A percentile compares a stretch with the other conserved stretches of the same genome.
Evolutionary conservation across 192 early-diverging fungal genomes (phyloP).

Genomic region (Backusella liffmaniae): DNA sequence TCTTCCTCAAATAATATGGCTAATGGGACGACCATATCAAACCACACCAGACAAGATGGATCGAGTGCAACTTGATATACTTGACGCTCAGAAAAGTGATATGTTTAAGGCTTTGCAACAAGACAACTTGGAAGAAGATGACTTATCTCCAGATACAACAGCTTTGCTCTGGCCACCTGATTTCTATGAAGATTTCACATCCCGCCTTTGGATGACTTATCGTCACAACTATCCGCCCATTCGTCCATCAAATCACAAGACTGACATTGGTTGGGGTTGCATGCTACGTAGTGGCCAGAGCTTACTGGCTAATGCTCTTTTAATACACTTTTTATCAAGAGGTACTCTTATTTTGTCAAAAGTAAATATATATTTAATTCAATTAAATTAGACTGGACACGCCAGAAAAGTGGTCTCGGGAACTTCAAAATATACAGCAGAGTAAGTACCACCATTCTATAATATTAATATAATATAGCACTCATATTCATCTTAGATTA

Average conservation of each 20-base stretch:
- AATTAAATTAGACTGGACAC: conserved; percentile 44
- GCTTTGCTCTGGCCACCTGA: conserved; percentile 35
- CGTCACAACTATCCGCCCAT: conserved; percentile 86
- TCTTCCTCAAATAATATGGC: conserved; percentile 14
- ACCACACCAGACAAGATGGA: conserved; percentile 1
- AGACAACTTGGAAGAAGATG: background rate
- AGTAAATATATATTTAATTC: conserved; percentile 16
- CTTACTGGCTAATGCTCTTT: conserved; percentile 81
- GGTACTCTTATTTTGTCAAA: conserved; percentile 44
- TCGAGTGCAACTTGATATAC: conserved; percentile 23
- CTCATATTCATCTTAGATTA: conserved; percentile 17
- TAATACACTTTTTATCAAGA: conserved; percentile 75
- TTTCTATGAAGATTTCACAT: conserved; percentile 81
- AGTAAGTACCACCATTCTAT: conserved; percentile 20
- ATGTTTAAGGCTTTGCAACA: conserved; percentile 12
- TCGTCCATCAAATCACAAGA: conserved; percentile 69
- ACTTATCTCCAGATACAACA: conserved; percentile 7
- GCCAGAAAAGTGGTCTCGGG: conserved; percentile 28
- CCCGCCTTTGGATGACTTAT: conserved; percentile 93
- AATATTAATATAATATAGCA: background rate
- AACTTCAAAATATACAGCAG: conserved; percentile 45
- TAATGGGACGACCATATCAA: conserved; percentile 37
- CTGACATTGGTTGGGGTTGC: conserved; percentile 94
- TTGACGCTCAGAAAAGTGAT: conserved; percentile 28
- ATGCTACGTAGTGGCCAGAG: conserved; percentile 96